Percentiles rank a stretch among this genome's conserved stretches.
phyloP scores from a whole-genome alignment of 2,329 filamentous ascomycete species.

The Colletotrichum limetticola region DNA sequence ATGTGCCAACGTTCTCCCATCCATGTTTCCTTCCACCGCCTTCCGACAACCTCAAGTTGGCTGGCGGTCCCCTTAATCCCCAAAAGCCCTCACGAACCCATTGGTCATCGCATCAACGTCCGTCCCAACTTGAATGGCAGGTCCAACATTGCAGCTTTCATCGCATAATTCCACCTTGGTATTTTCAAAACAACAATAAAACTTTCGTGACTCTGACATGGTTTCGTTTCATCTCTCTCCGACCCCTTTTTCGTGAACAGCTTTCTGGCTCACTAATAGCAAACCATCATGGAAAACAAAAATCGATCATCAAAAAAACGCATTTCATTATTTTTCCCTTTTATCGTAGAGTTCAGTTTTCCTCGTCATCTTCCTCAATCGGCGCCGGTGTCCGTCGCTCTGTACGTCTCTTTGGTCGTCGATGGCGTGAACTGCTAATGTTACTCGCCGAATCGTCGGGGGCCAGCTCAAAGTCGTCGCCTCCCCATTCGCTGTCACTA shows the following conservation, averaged over 20 bases:
- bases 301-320: not conserved
- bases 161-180: constrained; percentile 7
- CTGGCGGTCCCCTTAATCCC: too few species aligned
- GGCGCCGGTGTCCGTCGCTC: constrained; percentile 78
- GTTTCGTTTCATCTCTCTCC: constrained; percentile 6
- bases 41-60: too few species aligned
- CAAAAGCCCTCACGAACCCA: too few species aligned
- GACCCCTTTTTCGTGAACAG: not conserved
- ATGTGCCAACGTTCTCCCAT: too few species aligned
- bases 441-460: constrained; percentile 87
- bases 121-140: not conserved
- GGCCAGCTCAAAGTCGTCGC: constrained; percentile 71
- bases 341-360: constrained; percentile 46
- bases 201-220: constrained; percentile 8
- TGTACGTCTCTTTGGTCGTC: constrained; percentile 73
- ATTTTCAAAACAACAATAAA: constrained; percentile 6
- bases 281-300: not conserved
- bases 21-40: too few species aligned
- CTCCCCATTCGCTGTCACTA: constrained; percentile 68
- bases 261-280: not conserved
- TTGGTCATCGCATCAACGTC: not conserved
- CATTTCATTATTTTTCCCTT: constrained; percentile 1
- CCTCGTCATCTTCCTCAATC: constrained; percentile 79
- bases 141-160: not conserved
- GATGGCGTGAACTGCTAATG: constrained; percentile 76